These are phyloP conservation scores for Apium graveolens DNA, from an alignment of 129 eudicot genomes.

Conservation along the genomic window DNA sequence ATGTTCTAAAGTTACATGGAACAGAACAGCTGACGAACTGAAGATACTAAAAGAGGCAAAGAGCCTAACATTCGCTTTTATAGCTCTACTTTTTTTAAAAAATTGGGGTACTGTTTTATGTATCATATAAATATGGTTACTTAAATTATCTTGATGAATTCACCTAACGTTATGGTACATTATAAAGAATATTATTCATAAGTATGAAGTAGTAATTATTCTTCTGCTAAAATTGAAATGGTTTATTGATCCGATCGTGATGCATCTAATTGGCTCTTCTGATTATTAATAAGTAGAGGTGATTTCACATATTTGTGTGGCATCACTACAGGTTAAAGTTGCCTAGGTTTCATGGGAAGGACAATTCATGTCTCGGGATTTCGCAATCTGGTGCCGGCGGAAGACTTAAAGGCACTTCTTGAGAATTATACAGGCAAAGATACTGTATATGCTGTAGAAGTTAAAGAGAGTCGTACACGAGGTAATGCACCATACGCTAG, in stretches of 20 bases:
- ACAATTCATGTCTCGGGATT: conserved; percentile 66
- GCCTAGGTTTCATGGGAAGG: conserved; percentile 44
- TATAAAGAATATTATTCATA: no score
- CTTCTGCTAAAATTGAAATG: no score
- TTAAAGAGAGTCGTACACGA: conserved; percentile 25
- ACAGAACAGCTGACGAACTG: not conserved
- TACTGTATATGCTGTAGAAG: conserved; percentile 61
- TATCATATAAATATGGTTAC: no score
- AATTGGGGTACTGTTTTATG: no score
- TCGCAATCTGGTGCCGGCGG: conserved; percentile 41
- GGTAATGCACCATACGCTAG: conserved; percentile 48
- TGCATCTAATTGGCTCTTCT: not conserved
- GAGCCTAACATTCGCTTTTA: no score
- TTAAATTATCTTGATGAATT: no score
- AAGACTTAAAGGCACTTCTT: conserved; percentile 27
- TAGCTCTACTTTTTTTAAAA: no score
- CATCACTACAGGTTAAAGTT: not conserved
- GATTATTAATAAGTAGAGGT: not conserved
- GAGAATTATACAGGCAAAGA: conserved; percentile 50
- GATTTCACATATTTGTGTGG: not conserved
- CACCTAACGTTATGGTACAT: not conserved
- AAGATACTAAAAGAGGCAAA: not conserved
- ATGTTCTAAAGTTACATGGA: not conserved
- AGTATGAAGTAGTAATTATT: no score
- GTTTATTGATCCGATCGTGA: no score